Evolutionary conservation across 1,284 basidiomycete species (phyloP), one percentile per base, ranked within the genome.

Genomic region (Ceratobasidium sp.): DNA sequence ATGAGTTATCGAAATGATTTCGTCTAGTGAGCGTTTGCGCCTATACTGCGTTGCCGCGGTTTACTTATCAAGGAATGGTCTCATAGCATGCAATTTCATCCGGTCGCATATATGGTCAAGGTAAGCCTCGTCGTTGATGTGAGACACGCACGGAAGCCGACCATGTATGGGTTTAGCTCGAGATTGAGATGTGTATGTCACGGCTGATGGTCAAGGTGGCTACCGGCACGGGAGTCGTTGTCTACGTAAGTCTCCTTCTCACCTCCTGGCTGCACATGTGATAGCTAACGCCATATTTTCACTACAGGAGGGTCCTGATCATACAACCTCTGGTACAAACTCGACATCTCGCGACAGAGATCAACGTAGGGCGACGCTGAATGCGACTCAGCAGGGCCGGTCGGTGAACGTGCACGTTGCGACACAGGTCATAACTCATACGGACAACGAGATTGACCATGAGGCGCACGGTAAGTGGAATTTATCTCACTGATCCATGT

Each of bases 1-100:
- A 79, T 80, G 78, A 61, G 49, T 56, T 70, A 77, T 13, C 67
- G 76, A 9, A 79, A 79, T 61, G 71, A 75, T 19, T 79, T 76
- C 34, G 76, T 71, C 43, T 65, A 65, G 71, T 74, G 29, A 54
- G 71, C 64, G 3, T 11, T 15, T 29, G n/a, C 40, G 22, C 22
- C 7, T 49, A n/a, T 40, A 32, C 15, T 46, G 7, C 3, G 15
- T 15, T 43, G 44, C 29, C 19, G 52, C 9, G 25, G 44, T 22
- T n/a, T 22, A 49, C 9, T 37, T 13, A 19, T 9, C 6, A 29
- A 9, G 4, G 57, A 32, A 19, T 22, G 46, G 59, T 62, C 15
- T 22, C 34, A 25, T 74, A 74, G 71, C 40, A 59, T 73, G 64
- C 76, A 75, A 46, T 78, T 76, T 54, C 74, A 78, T 40, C 77